phyloP scores from a whole-genome alignment of 2,329 filamentous ascomycete genomes.

The Xylaria sp. region DNA sequence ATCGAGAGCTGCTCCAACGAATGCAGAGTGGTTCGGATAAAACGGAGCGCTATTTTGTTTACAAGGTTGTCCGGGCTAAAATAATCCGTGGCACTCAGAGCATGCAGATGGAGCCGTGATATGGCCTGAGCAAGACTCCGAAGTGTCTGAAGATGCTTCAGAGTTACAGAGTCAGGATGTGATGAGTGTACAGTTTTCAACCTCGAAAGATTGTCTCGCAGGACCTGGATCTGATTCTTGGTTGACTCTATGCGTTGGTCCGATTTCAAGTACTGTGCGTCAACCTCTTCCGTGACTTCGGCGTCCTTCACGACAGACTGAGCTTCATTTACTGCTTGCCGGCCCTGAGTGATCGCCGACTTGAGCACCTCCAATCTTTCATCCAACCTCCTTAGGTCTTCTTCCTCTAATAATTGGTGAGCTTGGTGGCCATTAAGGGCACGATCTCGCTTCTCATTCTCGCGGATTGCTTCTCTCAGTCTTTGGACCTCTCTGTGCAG shows the following conservation, averaged over 20 bases:
- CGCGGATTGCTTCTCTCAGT: constrained; percentile 2
- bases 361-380: constrained; percentile 6
- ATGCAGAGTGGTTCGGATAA: constrained; percentile 5
- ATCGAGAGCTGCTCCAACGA: constrained; percentile 3
- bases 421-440: neutral
- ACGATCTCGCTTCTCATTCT: neutral
- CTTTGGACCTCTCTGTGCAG: constrained; percentile 9
- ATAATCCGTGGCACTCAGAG: neutral
- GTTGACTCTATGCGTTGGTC: neutral
- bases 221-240: neutral
- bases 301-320: constrained; percentile 7
- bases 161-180: neutral
- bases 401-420: neutral
- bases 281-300: constrained; percentile 5
- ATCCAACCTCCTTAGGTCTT: neutral
- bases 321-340: constrained; percentile 8
- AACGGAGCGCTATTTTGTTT: constrained; percentile 1
- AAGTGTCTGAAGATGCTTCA: constrained; percentile 5
- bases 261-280: neutral
- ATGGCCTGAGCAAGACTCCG: constrained; percentile 3
- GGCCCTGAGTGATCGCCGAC: constrained; percentile 4
- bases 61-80: neutral
- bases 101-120: constrained; percentile 5
- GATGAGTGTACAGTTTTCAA: neutral
- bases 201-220: constrained; percentile 2